Conservation (phyloP, 306 rosid genomes). For the Lathyrus oleraceus region DNA sequence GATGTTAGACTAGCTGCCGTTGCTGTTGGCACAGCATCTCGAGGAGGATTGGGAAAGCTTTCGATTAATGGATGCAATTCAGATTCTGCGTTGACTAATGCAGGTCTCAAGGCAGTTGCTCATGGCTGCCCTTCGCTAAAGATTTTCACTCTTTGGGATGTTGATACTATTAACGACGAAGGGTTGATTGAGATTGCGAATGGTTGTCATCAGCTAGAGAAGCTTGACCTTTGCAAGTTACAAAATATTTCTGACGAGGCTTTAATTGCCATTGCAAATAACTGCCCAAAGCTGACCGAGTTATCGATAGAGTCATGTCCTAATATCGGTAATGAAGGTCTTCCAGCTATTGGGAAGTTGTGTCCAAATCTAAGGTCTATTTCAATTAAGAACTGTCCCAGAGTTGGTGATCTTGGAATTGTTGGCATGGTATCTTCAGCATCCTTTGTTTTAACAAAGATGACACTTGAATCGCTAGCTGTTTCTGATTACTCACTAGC, state of each 20-base stretch:
- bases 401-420: slow-evolving; percentile 80
- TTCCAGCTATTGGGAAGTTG: slow-evolving; percentile 70
- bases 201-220: slow-evolving; percentile 69
- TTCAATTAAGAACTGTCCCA: slow-evolving; percentile 60
- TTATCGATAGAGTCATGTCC: slow-evolving; percentile 78
- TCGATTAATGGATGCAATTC: slow-evolving; percentile 60
- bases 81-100: slow-evolving; percentile 52
- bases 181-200: slow-evolving; percentile 78
- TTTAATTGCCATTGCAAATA: slow-evolving; percentile 65
- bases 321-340: slow-evolving; percentile 71
- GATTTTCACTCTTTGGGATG: slow-evolving; percentile 69
- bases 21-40: slow-evolving; percentile 78
- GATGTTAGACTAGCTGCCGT: slow-evolving; percentile 94
- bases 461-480: slow-evolving; percentile 74
- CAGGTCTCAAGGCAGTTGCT: slow-evolving; percentile 78
- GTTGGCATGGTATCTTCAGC: slow-evolving; percentile 61
- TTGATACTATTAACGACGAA: slow-evolving; percentile 64
- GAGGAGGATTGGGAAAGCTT: slow-evolving; percentile 94
- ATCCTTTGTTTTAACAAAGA: slow-evolving; percentile 55
- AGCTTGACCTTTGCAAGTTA: slow-evolving; percentile 72
- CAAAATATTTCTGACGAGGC: slow-evolving; percentile 71
- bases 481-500: slow-evolving; percentile 88
- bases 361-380: slow-evolving; percentile 69
- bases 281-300: slow-evolving; percentile 68
- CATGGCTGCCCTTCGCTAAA: slow-evolving; percentile 81